Conservation (phyloP, 2,329 filamentous ascomycete genomes). For the Thielaviopsis euricoi region DNA sequence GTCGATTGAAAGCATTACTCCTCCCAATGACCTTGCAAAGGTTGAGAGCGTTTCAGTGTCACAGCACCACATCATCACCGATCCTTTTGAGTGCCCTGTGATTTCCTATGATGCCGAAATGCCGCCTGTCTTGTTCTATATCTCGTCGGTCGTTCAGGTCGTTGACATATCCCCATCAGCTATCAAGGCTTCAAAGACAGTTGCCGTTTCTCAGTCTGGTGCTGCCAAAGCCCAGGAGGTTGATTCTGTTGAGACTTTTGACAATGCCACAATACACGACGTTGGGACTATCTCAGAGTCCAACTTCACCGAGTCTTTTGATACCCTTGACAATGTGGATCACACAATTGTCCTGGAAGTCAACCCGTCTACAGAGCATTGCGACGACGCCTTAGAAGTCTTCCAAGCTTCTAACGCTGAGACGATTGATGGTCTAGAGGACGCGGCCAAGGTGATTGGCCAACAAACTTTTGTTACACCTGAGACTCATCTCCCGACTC, state of each 20-base stretch:
- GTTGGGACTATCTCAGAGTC: not conserved
- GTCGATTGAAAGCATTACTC: too few species aligned
- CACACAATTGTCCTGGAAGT: not conserved
- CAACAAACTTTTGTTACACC: too few species aligned
- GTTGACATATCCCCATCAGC: not conserved
- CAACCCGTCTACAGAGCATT: not conserved
- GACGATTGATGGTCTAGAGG: too few species aligned
- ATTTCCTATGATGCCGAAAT: not conserved
- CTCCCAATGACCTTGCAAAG: too few species aligned
- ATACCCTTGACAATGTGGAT: not conserved
- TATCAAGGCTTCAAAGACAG: not conserved
- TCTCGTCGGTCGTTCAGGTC: not conserved
- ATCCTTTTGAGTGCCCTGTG: not conserved
- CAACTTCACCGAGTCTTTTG: not conserved
- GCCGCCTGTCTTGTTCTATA: not conserved
- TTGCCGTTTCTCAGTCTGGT: not conserved
- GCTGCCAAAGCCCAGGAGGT: not conserved
- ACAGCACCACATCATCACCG: too few species aligned
- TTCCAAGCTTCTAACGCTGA: not conserved
- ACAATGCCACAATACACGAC: not conserved
- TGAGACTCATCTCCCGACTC: too few species aligned
- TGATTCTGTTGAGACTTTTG: not conserved
- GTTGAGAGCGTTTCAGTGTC: too few species aligned
- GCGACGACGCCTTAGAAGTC: not conserved
- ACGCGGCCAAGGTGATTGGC: not conserved